A percentile compares a stretch with the other conserved stretches of the same genome.
Conservation (phyloP, 768 basidiomycete species). For the Asterophora parasitica region DNA sequence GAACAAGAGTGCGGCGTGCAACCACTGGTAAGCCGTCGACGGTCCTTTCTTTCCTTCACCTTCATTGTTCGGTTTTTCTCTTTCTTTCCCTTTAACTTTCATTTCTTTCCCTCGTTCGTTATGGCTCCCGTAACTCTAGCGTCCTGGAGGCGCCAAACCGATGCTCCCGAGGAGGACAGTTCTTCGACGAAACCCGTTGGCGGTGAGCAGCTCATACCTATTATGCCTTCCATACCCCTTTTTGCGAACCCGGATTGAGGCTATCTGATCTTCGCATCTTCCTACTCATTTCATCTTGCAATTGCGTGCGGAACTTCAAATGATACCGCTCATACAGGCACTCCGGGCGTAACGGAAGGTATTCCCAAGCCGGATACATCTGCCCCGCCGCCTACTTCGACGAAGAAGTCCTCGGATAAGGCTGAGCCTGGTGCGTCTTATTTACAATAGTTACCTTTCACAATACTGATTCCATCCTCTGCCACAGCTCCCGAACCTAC, state of each 20-base stretch:
- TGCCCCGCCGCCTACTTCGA: background rate
- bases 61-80: background rate
- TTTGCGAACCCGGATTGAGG: background rate
- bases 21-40: conserved; percentile 4
- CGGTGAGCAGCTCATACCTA: conserved; percentile 11
- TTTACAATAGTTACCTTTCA: background rate
- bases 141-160: conserved; percentile 19
- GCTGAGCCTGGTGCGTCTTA: conserved; percentile 1
- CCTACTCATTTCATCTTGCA: background rate
- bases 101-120: conserved; percentile 4
- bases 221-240: background rate
- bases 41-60: background rate
- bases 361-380: background rate
- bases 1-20: background rate
- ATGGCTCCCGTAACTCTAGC: conserved; percentile 17
- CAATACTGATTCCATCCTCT: background rate
- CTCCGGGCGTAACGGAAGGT: conserved; percentile 4
- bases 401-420: conserved; percentile 3
- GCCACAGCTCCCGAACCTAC: background rate
- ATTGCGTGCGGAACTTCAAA: background rate
- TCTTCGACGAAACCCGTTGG: conserved; percentile 9
- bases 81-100: conserved; percentile 9
- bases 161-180: conserved; percentile 7
- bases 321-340: conserved; percentile 7
- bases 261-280: background rate